Base-by-base conservation (phyloP, 2,329 filamentous ascomycete genomes). In the Epichloe aotearoae region DNA sequence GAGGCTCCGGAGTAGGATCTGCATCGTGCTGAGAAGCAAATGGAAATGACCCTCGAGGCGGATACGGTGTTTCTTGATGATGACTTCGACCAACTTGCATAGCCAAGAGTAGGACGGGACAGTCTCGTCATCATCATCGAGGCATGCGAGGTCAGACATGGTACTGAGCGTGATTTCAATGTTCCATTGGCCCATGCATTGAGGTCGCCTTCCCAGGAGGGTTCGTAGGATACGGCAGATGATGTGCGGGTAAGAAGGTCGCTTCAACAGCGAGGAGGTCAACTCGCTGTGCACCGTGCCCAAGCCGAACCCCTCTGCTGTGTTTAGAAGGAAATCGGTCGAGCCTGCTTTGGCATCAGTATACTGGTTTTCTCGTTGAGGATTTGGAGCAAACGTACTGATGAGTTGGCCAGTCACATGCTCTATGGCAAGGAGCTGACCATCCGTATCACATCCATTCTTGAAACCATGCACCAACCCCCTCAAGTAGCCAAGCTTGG, bases 11-110 rank as follows among this genome's bases (percentile, higher is more conserved):
- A 84, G 70, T n/a, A 84, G 73, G 3, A 73, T 65, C 57, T 81
- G 75, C 52, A 84, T 65, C 2, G 72, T 65, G 37, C 71, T 64
- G 45, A 81, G 64, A 5, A 83, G 68, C 43, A 83, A 65, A 58
- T 82, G 80, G 57, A 80, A 79, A 54, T 80, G 80, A 2, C 79
- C 79, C 57, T 82, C 75, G 2, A 84, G 68, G 10, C 80, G 77
- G 42, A 79, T 69, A 5, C 80, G 70, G 61, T 83, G 78, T 45
- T 78, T 76, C 59, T 74, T 74, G 59, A 84, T 74, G 38, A 83
- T 65, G 20, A 70, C 65, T 50, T 79, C 76, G 19, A 79, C 65
- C 8, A 84, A 67, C 49, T 70, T 72, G 65, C 74, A 81, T n/a
- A 78, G 64, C 59, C 66, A 66, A 2, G 67, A 59, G 58, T 71